Conservation (phyloP, 2,329 filamentous ascomycete genomes). For the Alternaria sp. region DNA sequence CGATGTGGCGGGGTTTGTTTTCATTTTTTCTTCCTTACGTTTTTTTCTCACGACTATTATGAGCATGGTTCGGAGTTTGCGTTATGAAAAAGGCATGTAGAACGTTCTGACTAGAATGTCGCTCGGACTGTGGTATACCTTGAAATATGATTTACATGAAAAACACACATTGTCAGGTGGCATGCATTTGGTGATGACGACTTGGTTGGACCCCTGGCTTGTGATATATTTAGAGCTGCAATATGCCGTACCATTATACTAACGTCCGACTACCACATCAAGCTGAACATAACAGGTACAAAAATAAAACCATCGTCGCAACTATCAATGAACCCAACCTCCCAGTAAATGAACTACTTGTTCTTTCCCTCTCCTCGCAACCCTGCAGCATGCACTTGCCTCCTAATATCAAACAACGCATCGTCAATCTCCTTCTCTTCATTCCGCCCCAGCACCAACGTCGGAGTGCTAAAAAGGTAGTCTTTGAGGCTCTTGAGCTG, state of each 20-base stretch:
- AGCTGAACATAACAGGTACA: too few relatives aligned
- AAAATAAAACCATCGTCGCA: too few relatives aligned
- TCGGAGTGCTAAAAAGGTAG: slow-evolving; percentile 62
- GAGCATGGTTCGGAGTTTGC: neutral
- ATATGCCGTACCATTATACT: too few relatives aligned
- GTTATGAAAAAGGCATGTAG: neutral
- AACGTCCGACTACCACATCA: too few relatives aligned
- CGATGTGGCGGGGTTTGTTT: neutral
- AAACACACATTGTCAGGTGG: too few relatives aligned
- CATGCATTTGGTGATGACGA: too few relatives aligned
- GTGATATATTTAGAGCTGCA: too few relatives aligned
- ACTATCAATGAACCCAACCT: too few relatives aligned
- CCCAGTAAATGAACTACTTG: too few relatives aligned
- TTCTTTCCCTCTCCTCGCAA: slow-evolving; percentile 52
- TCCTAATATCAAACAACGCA: slow-evolving; percentile 79
- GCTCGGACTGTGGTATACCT: neutral
- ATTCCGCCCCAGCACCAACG: slow-evolving; percentile 66
- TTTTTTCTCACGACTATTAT: neutral
- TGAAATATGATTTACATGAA: neutral
- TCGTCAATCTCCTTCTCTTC: slow-evolving; percentile 79
- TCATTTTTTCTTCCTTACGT: neutral
- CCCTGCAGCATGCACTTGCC: slow-evolving; percentile 75
- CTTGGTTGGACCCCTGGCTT: too few relatives aligned
- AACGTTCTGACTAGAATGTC: neutral
- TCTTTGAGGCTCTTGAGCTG: slow-evolving; percentile 55